Evolutionary conservation across 2,329 filamentous ascomycete genomes (phyloP), one percentile per base, ranked within the genome.

Genomic region (Curvularia spicifera): DNA sequence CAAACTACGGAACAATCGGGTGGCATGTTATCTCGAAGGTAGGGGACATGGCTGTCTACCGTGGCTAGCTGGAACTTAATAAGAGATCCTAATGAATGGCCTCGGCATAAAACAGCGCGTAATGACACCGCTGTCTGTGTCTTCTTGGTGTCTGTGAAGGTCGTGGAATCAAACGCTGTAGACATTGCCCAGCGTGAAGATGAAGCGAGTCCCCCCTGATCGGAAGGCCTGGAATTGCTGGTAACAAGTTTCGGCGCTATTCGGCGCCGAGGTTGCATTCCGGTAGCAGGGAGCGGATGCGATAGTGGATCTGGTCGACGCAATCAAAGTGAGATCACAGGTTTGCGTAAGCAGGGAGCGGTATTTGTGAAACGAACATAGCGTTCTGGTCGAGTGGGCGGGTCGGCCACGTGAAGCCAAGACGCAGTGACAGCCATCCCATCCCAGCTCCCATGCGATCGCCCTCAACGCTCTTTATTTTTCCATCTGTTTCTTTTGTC

Each of bases 251-350:
- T 54, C 33, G 51, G 45, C 12, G 31, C 26, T 53, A 43, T 29
- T 43, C 24, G 24, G 44, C 46, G 9, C 44, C 26, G 24, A 49
- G 37, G 26, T 53, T 42, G 48, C 40, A 51, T 49, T 15, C n/a
- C 29, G 44, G 40, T 43, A 33, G 13, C 37, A 58, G 45, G 51
- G 56, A 44, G 40, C 51, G 56, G 56, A 58, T 33, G 55, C 55
- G 45, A 48, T n/a, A 46, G 51, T 46, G 46, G 40, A 45, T 13
- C 10, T 42, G 18, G 42, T 18, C 28, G 31, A 37, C 37, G 50
- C 50, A 49, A 44, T 49, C 24, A 7, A 45, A 53, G 18, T 26
- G 13, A 28, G 26, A 15, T 20, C 35, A 37, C 3, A n/a, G 15
- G 39, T 39, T 26, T 49, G 37, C 24, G 51, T 53, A 44, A 46